Evolutionary conservation across 148 eudicot species (phyloP), one percentile per base, ranked within the genome.

Genomic region (Spergularia marina): DNA sequence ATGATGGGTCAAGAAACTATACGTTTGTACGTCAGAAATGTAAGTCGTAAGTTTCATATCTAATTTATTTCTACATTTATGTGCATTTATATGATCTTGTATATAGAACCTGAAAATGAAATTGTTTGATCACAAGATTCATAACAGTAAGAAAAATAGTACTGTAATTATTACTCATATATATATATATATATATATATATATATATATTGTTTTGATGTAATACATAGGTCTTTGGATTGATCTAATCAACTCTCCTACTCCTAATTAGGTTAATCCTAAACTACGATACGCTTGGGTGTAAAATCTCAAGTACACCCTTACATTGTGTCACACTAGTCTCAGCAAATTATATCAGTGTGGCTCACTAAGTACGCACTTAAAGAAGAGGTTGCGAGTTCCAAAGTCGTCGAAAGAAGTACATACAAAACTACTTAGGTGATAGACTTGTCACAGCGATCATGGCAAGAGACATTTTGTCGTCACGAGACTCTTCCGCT

Each of bases 381-480:
- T 44, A 44, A 44, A 9, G 49, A 6, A 6, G 49, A 0, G 10
- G 8, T 44, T 9, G 10, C 8, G 8, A 0, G 49, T 44, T 44
- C 10, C 49, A 6, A 44, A 6, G 49, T 44, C 49, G 10, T 44
- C 49, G 49, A 44, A 44, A 44, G 4, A 44, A 44, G 10, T 6
- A 44, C 49, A 40, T 16, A 0, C 6, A 59, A 66, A 10, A n/a
- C 47, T 70, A 70, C 54, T 34, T 53, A 7, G 73, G 57, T 16
- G 73, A 53, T 15, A 21, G 11, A 53, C 30, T 17, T 64, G 77
- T 61, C 2, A 85, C 65, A 9, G 68, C 39, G 8, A 80, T 80
- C 82, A 85, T 78, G 20, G 82, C 72, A 41, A 80, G 73, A 51
- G 84, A 79, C 67, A 44, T 63, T 63, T 73, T 72, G 13, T 76